Conservation (phyloP, 2,329 filamentous ascomycete genomes). For the Talaromyces piceae region DNA sequence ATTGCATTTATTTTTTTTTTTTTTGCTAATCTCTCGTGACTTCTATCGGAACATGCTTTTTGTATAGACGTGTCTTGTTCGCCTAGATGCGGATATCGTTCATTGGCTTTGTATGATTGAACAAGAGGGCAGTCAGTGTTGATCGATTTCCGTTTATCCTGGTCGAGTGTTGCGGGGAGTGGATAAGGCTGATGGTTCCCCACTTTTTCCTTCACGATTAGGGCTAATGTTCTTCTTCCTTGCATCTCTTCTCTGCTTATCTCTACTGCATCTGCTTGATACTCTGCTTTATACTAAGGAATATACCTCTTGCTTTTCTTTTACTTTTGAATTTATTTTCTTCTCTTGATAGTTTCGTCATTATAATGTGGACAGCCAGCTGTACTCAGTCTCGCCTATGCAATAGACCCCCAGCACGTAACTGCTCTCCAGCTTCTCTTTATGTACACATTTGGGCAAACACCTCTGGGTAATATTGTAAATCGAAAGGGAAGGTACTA, state of each 20-base stretch:
- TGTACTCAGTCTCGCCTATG: slow-evolving; percentile 1
- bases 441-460: slow-evolving; percentile 1
- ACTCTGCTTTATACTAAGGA: background rate
- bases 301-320: too few species aligned
- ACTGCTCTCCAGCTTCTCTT: background rate
- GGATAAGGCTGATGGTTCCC: background rate
- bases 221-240: background rate
- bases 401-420: background rate
- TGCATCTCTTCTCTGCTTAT: background rate
- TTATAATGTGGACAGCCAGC: background rate
- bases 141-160: background rate
- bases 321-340: background rate
- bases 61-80: too few species aligned
- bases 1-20: background rate
- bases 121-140: background rate
- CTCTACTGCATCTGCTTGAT: background rate
- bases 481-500: background rate
- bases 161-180: background rate
- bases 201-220: background rate
- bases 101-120: background rate
- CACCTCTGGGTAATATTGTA: background rate
- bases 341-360: background rate
- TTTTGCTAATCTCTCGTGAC: background rate
- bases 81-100: too few species aligned
- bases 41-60: background rate